Evolutionary conservation across 768 basidiomycete genomes (phyloP).

Genomic region (Paxillus involutus): DNA sequence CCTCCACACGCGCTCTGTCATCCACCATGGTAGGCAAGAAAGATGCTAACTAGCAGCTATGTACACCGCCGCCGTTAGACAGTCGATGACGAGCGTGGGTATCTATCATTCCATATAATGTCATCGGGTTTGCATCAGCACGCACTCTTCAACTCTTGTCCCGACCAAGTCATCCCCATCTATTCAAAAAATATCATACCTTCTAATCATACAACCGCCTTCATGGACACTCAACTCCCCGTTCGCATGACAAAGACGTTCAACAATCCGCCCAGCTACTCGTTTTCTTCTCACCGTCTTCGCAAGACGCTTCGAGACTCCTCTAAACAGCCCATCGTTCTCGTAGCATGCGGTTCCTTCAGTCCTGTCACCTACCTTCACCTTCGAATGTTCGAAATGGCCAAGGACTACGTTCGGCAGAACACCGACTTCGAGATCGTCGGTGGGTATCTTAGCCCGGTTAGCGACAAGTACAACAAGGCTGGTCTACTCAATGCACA

Average conservation of each 20-base stretch:
- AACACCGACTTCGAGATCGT: constrained; percentile 93
- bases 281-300: constrained; percentile 69
- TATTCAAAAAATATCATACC: constrained; percentile 5
- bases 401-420: constrained; percentile 90
- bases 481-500: constrained; percentile 84
- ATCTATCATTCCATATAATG: constrained; percentile 16
- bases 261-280: constrained; percentile 64
- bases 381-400: constrained; percentile 99
- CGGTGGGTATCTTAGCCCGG: constrained; percentile 95
- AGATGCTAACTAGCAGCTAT: too few species aligned
- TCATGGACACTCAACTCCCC: constrained; percentile 25
- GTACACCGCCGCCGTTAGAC: too few species aligned
- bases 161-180: constrained; percentile 4
- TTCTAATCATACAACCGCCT: constrained; percentile 12
- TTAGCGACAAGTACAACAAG: constrained; percentile 96
- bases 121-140: background rate
- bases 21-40: background rate
- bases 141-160: background rate
- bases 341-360: constrained; percentile 97
- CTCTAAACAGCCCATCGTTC: constrained; percentile 80
- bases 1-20: too few species aligned
- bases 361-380: constrained; percentile 98
- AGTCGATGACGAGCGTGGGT: constrained; percentile 12
- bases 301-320: constrained; percentile 55
- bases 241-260: constrained; percentile 36